Percentiles rank a stretch among this genome's conserved stretches.
phyloP scores from a whole-genome alignment of 2,329 filamentous ascomycete genomes.

The Acrocalymma vagum region DNA sequence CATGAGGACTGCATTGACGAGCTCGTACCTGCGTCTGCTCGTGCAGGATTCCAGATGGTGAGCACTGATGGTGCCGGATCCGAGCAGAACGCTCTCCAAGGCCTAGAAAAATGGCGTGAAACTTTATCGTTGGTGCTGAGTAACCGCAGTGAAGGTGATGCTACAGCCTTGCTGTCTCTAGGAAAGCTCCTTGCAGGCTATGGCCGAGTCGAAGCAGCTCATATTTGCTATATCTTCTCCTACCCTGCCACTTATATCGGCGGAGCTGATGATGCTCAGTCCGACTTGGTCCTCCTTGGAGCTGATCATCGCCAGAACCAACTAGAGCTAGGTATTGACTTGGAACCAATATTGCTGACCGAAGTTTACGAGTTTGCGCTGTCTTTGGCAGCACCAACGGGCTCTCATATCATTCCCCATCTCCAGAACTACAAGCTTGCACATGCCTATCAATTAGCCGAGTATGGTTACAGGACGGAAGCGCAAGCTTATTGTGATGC shows the following conservation, averaged over 20 bases:
- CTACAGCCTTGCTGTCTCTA: constrained; percentile 78
- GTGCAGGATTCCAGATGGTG: constrained; percentile 90
- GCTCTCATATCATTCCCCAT: constrained; percentile 74
- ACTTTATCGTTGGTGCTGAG: constrained; percentile 85
- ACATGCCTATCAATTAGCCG: constrained; percentile 83
- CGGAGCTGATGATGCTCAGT: constrained; percentile 81
- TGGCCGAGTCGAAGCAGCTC: constrained; percentile 87
- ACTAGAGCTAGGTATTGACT: constrained; percentile 78
- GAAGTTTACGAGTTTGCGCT: constrained; percentile 94
- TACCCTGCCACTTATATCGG: constrained; percentile 75
- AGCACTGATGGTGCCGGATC: constrained; percentile 69
- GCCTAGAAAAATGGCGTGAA: constrained; percentile 93
- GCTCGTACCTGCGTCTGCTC: constrained; percentile 89
- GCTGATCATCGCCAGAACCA: constrained; percentile 79
- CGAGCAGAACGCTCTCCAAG: constrained; percentile 78
- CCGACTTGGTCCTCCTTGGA: constrained; percentile 84
- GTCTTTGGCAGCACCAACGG: constrained; percentile 68
- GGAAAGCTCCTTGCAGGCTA: constrained; percentile 86
- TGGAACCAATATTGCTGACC: constrained; percentile 89
- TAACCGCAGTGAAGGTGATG: constrained; percentile 85
- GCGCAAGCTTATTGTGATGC: constrained; percentile 92
- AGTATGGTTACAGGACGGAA: constrained; percentile 81
- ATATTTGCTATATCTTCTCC: constrained; percentile 92
- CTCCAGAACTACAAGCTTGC: constrained; percentile 91
- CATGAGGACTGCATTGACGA: constrained; percentile 95